Evolutionary conservation across 768 basidiomycete genomes (phyloP), one percentile per base, ranked within the genome.

Genomic region (Coprinellus micaceus): DNA sequence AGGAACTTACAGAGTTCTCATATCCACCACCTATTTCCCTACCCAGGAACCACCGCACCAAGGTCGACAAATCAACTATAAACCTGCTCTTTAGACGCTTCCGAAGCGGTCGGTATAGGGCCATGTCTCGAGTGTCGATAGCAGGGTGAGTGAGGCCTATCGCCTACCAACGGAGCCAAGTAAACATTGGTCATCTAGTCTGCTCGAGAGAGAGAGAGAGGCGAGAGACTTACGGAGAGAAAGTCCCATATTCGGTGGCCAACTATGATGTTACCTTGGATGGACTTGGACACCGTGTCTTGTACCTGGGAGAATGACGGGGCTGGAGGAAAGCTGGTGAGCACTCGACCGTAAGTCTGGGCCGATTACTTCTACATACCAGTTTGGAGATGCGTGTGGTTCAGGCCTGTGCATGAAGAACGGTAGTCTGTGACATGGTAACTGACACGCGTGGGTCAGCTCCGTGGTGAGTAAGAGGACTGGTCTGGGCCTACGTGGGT

Each of bases 231-330:
- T 61, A 80, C 82, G 47, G 81, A 82, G 57, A 83, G 66, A 59
- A 80, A 77, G 40, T 73, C 69, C 82, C 82, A 83, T 19, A 83
- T 64, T 29, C 72, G 68, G 61, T 84, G 77, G n/a, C 83, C 82
- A n/a, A 84, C 73, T 25, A 84, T 64, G 17, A 83, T 75, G 60
- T 80, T 82, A 56, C 72, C 69, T 17, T 63, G 66, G 48, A 83
- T 72, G 43, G 79, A 60, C n/a, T 63, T 61, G 12, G 74, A 70
- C 9, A 82, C 78, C 7, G 66, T 70, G 36, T 69, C 60, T 62
- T 80, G 81, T 10, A 83, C 77, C 53, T 77, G 72, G 30, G 69
- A 65, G 64, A 83, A 83, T n/a, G 62, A 53, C 5, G 79, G 77
- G n/a, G 78, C 82, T 82, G 59, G 17, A 62, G 40, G 43, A 17